Base-by-base conservation (phyloP, 106 monocot genomes). In the Acorus calamus region DNA sequence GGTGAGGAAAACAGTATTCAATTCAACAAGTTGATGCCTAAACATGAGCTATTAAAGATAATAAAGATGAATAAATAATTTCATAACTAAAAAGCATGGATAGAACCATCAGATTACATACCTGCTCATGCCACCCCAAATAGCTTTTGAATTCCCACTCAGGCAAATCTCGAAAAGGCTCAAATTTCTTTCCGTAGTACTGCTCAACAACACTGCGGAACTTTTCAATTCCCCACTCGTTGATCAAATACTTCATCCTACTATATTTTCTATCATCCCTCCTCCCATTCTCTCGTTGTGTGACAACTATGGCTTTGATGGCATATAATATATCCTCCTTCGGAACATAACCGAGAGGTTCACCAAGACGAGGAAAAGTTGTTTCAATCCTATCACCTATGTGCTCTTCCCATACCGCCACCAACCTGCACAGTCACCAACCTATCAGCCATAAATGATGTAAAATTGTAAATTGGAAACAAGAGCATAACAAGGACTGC, bases 41-140 rank as follows among this genome's bases (percentile, higher is more conserved):
- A 28, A 28, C 28, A 28, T 28, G 28, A 28, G 1, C 28, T 28
- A 28, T 28, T 28, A 28, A 28, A 28, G 28, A 28, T 28, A 28
- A 28, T 28, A 28, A 28, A 28, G 28, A 28, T 28, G 28, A 28
- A 28, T 28, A 28, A 28, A 28, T 28, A 28, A 28, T 1, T 28
- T 28, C 28, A 28, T 28, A 28, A 28, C 28, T 28, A 28, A 28
- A 28, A 28, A 28, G 28, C 28, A 28, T 28, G 28, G 28, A 28
- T 28, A 28, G 28, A 28, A 28, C 28, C 28, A 28, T 28, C 28
- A 28, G 28, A 28, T 0, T 28, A 28, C 28, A 28, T 28, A 88
- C 91, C 85, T 98, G 98, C 64, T 98, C 88, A 62, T 98, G 92
- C 98, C 98, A 98, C 59, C 98, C 98, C 42, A 98, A 77, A 67